Base-by-base conservation (phyloP, 129 eudicot species). In the Flaveria ramosissima region DNA sequence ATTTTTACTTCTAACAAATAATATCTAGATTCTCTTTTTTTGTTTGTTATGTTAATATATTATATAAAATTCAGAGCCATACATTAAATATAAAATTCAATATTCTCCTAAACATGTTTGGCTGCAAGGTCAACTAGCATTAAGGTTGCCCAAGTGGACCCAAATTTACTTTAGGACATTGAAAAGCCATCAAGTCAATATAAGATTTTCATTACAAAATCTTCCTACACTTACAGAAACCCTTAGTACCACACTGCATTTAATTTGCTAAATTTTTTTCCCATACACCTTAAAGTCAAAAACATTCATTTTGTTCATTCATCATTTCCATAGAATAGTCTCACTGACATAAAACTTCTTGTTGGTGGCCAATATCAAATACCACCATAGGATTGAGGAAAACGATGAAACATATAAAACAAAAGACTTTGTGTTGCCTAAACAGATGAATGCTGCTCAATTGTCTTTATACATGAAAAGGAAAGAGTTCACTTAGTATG, bases 81-180 rank as follows among this genome's bases (percentile, higher is more conserved):
- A 36, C 50, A 41, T 66, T 52, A 64, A 32, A 60, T 15, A 16
- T 16, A 64, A 30, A 64, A 32, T 32, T 64, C 70, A 30, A 64
- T 16, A 64, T 32, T 32, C 24, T 64, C 9, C 46, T 64, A 7
- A 64, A 36, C 46, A 64, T 32, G 24, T 64, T 64, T 16, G 47
- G 36, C 23, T 32, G 46, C 48, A 36, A 36, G 70, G 3, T 64
- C 45, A 64, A 15, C 23, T 64, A 64, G 70, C 47, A 39, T 64
- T 32, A 30, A 32, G 23, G 70, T 64, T 64, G 70, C 47, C 39
- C 23, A 64, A n/a, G 70, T 36, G 26, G 9, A 64, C 70, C 70
- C 70, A 32, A 64, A 64, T 32, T 3, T 14, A 64, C 70, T 64
- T 64, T 9, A 64, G 39, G 39, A 64, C 46, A 64, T 64, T 5